Conservation (phyloP, 164 flowering plant genomes). For the Vitis riparia region DNA sequence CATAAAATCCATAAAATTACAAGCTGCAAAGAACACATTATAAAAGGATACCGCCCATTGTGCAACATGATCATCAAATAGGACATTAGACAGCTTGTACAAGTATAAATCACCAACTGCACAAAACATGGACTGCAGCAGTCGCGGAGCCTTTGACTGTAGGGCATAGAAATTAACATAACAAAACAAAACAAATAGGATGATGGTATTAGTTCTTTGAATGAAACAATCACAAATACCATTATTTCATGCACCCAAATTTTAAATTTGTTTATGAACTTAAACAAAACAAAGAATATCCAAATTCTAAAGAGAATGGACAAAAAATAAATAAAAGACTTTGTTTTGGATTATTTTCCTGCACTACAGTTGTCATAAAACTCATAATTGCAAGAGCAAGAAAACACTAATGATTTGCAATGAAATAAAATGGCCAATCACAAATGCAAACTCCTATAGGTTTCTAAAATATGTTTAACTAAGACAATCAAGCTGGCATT, state of each 20-base stretch:
- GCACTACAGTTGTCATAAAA: too few species aligned
- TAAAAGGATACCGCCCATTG: conserved; percentile 88
- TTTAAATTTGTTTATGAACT: not conserved
- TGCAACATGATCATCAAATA: conserved; percentile 69
- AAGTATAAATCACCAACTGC: conserved; percentile 87
- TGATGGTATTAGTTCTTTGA: not conserved
- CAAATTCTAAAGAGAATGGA: conserved; percentile 1
- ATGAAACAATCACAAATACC: not conserved
- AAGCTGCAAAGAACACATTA: not conserved
- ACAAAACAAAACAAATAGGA: not conserved
- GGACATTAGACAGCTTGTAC: conserved; percentile 55
- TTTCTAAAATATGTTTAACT: too few species aligned
- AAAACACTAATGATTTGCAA: too few species aligned
- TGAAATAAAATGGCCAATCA: too few species aligned
- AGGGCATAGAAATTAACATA: conserved; percentile 9
- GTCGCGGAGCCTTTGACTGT: conserved; percentile 74
- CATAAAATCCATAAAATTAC: not conserved
- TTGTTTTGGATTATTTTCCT: too few species aligned
- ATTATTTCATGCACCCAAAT: not conserved
- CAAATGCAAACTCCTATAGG: too few species aligned
- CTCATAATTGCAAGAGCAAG: too few species aligned
- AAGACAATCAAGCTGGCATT: too few species aligned
- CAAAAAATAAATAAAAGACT: not conserved
- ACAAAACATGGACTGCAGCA: conserved; percentile 81
- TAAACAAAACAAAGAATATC: not conserved